Evolutionary conservation across 169 alveolate genomes (phyloP), one percentile per base, ranked within the genome.

Genomic region (Condylostoma magnum): DNA sequence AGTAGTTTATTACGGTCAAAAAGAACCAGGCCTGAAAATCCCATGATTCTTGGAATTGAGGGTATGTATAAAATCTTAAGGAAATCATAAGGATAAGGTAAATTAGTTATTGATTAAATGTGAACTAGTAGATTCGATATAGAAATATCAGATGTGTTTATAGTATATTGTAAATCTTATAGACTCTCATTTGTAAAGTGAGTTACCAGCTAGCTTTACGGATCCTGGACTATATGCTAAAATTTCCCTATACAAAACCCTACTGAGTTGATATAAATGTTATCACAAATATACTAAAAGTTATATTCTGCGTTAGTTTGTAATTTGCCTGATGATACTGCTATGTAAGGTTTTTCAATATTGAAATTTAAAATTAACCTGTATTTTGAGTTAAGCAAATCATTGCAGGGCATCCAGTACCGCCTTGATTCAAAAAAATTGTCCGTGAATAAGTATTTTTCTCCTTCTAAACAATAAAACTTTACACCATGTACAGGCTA

Each of bases 271-370:
- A 60, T 41, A 41, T 15, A 60, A 2, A 55, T 60, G 10, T 41
- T 41, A 27, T 20, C 31, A 22, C 28, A 37, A 34, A 38, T 38
- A 18, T 60, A 55, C 22, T 22, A 60, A 27, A 27, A 38, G 20
- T 41, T 12, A 1, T 60, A 12, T 8, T 15, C 12, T 36, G 22
- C 37, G 36, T 60, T 55, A n/a, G 50, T 43, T 4, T 41, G 30
- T n/a, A 78, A 65, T 6, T 71, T 55, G 4, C 85, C 85, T 22
- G 70, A 37, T 15, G 78, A 15, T 2, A 78, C 65, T 20, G 54
- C 80, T 25, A 31, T 27, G 69, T 63, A 78, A 36, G 37, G 43
- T 12, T 43, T 36, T 3, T 81, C 82, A 6, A 74, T 78, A 18
- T 60, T 52, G 34, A 60, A 8, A n/a, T 60, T 55, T n/a, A 60